Conservation (phyloP, 495 filamentous ascomycete genomes). For the Xylaria grammica region DNA sequence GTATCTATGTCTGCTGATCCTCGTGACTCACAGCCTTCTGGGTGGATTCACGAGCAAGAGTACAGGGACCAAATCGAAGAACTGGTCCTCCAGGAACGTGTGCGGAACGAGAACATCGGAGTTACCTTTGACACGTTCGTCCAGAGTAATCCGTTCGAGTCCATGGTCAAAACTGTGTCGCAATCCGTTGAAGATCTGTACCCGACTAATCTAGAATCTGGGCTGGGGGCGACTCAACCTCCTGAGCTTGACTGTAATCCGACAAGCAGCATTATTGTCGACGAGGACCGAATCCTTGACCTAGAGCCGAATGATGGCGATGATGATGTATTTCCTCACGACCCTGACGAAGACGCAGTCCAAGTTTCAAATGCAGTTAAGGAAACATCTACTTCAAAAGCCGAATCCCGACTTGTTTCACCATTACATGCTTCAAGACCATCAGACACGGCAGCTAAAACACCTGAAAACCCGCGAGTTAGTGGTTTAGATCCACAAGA, state of each 20-base stretch:
- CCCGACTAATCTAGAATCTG: constrained; percentile 64
- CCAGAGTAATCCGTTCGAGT: constrained; percentile 53
- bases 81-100: constrained; percentile 67
- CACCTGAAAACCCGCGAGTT: neutral
- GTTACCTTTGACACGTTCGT: constrained; percentile 70
- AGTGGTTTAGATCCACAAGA: neutral
- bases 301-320: constrained; percentile 42
- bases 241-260: constrained; percentile 32
- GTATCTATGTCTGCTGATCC: constrained; percentile 85
- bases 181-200: constrained; percentile 89
- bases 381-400: neutral
- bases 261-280: constrained; percentile 46
- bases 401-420: neutral
- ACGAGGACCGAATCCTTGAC: constrained; percentile 51
- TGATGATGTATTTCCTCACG: constrained; percentile 53
- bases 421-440: neutral
- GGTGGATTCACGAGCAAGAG: constrained; percentile 93
- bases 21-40: constrained; percentile 67
- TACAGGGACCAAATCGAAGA: constrained; percentile 66
- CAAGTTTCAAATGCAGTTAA: constrained; percentile 15
- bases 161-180: constrained; percentile 70
- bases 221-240: constrained; percentile 44
- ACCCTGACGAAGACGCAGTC: constrained; percentile 59
- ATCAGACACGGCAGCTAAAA: neutral
- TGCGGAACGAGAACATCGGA: constrained; percentile 49